Evolutionary conservation across 495 filamentous ascomycete genomes (phyloP), one percentile per base, ranked within the genome.

Genomic region (Daldinia loculata): DNA sequence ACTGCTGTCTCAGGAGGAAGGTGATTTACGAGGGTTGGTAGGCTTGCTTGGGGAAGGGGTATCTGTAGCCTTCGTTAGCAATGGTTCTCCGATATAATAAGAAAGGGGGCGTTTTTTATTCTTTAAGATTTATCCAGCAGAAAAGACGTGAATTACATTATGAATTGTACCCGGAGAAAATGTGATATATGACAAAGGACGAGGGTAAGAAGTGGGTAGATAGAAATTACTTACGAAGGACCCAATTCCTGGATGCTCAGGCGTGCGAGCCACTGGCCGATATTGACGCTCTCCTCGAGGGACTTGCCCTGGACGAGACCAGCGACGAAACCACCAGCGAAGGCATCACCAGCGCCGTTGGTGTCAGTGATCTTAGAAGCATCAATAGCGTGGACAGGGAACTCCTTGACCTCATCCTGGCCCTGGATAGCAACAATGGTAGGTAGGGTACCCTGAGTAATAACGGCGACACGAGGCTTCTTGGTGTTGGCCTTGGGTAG

Each of bases 261-360:
- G 65, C 88, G 89, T 8, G 96, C 96, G 62, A 99, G 88, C 95
- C 95, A 99, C 79, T 97, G 93, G 53, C 96, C 95, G 85, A 94
- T 90, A 76, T 98, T 90, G 53, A 98, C 82, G 71, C 84, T 86
- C 64, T 89, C 86, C 56, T 90, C 90, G 12, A 99, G 82, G 45
- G 88, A 78, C 83, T 93, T 91, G 77, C 92, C 93, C 77, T 92
- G 85, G 52, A 97, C 92, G 66, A 99, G 82, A 71, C 93, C 95
- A 53, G 95, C 95, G 52, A 89, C 82, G 82, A 99, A 94, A 66
- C 95, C 95, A 77, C 94, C 95, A 59, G 94, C 94, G 75, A 98
- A 99, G 36, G 96, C 95, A 80, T 99, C 95, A 80, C 94, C 95
- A 65, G 95, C 95, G 76, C 95, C 95, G 78, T 93, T 99, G 75